These are phyloP conservation scores for Magnaporthales sp. DNA, from an alignment of 2,329 filamentous ascomycete species.

Conservation along the genomic window DNA sequence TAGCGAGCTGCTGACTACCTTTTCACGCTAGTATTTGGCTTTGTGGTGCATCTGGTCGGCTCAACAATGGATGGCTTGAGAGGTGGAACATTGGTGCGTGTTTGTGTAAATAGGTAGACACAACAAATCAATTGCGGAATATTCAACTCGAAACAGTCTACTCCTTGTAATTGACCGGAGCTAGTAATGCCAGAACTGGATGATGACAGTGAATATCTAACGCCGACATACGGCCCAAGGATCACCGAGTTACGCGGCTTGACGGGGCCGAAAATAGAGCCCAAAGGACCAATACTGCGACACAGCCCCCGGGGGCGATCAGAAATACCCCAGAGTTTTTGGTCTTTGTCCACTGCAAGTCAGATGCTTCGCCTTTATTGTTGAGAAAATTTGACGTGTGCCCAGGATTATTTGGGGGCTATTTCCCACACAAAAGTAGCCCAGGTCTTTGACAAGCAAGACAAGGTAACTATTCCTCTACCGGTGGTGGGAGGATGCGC, in stretches of 20 bases:
- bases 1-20: too few species aligned
- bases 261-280: too few species aligned
- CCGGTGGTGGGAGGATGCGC: too few species aligned
- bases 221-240: too few species aligned
- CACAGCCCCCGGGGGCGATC: too few species aligned
- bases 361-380: background rate
- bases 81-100: background rate
- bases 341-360: background rate
- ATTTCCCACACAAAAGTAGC: background rate
- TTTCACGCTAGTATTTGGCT: background rate
- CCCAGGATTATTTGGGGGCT: background rate
- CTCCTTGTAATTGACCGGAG: too few species aligned
- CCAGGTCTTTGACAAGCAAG: too few species aligned
- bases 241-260: too few species aligned
- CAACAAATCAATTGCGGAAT: background rate
- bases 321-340: background rate
- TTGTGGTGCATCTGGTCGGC: background rate
- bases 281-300: too few species aligned
- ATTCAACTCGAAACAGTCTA: too few species aligned
- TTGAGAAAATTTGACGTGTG: background rate
- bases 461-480: background rate
- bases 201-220: too few species aligned
- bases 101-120: background rate
- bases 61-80: background rate
- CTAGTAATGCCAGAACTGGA: too few species aligned